Evolutionary conservation across 2,329 filamentous ascomycete genomes (phyloP), one percentile per base, ranked within the genome.

Genomic region (Epichloe hybrida): DNA sequence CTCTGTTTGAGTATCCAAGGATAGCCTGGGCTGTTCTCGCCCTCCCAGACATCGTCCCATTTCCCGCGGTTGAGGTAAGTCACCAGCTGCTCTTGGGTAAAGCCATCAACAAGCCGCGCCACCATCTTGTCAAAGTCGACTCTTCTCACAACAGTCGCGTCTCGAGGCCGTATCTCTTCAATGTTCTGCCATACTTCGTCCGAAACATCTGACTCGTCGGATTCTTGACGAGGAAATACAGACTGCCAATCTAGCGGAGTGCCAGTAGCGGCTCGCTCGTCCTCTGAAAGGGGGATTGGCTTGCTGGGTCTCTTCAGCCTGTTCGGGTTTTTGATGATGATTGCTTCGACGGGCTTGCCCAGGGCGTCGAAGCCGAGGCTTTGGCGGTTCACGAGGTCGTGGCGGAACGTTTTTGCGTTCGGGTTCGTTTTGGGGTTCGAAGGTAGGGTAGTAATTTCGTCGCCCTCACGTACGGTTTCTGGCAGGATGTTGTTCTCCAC

Each of bases 101-200:
- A 80, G 7, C 76, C 72, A 0, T 65, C 55, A 12, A 61, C 45
- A 5, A 80, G 62, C 3, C 58, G 54, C 1, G 62, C 52, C 27
- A 66, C 57, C 13, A 80, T 58, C 12, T 64, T 62, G 3, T 65
- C 59, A 49, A 76, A 77, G 6, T 74, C 66, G 0, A 59, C 62
- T 36, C 62, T 57, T 1, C 64, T 58, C 4, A 80, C 51, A 8
- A 67, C 57, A 1, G 53, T 65, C 23, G 66, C 66, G 5, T 68
- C 65, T 1, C 51, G 52, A 1, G 77, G 77, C 37, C 68, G 67
- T 36, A 80, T 58, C 50, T 71, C 69, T 35, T 78, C 64, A 17
- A 81, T 71, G 52, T 76, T 73, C 3, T 62, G 58, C 46, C 66
- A 59, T 2, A 71, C 62, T 41, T 76, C 70, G 17, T 67, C 61